phyloP scores from a whole-genome alignment of 768 basidiomycete species.

The Plicaturopsis crispa region DNA sequence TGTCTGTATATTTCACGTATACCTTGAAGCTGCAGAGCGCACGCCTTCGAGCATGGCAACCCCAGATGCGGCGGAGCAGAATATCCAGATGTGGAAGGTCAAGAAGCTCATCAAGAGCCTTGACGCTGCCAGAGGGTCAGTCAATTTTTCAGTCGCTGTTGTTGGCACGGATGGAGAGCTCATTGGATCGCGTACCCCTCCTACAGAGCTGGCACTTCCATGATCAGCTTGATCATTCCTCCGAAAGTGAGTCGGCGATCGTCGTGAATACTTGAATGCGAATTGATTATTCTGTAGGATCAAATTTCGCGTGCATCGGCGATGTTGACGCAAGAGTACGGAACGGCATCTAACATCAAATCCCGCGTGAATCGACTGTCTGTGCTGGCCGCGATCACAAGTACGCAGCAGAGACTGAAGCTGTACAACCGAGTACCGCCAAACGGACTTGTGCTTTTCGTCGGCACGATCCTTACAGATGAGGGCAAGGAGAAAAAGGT shows the following conservation, averaged over 20 bases:
- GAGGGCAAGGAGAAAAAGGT: conserved; percentile 99
- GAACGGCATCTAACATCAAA: conserved; percentile 99
- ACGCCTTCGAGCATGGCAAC: no score
- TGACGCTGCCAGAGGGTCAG: conserved; percentile 84
- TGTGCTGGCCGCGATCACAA: conserved; percentile 95
- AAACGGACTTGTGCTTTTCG: conserved; percentile 95
- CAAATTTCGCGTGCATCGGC: conserved; percentile 92
- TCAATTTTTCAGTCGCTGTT: conserved; percentile 4
- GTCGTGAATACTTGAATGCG: not conserved
- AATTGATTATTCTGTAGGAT: conserved; percentile 38
- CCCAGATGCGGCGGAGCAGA: conserved; percentile 85
- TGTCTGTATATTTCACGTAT: conserved; percentile 1
- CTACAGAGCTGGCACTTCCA: conserved; percentile 86
- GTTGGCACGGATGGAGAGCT: no score
- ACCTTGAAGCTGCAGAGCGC: no score
- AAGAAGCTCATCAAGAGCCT: conserved; percentile 99
- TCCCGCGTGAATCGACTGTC: conserved; percentile 97
- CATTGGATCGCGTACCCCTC: conserved; percentile 18
- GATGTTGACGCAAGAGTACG: conserved; percentile 98
- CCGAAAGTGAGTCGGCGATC: conserved; percentile 59
- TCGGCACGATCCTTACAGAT: conserved; percentile 95
- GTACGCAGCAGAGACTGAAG: conserved; percentile 95
- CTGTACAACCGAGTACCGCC: conserved; percentile 94
- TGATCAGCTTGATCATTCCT: conserved; percentile 97
- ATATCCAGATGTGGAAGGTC: conserved; percentile 97